Base-by-base conservation (phyloP, 2,329 filamentous ascomycete species). In the Exserohilum turcica region DNA sequence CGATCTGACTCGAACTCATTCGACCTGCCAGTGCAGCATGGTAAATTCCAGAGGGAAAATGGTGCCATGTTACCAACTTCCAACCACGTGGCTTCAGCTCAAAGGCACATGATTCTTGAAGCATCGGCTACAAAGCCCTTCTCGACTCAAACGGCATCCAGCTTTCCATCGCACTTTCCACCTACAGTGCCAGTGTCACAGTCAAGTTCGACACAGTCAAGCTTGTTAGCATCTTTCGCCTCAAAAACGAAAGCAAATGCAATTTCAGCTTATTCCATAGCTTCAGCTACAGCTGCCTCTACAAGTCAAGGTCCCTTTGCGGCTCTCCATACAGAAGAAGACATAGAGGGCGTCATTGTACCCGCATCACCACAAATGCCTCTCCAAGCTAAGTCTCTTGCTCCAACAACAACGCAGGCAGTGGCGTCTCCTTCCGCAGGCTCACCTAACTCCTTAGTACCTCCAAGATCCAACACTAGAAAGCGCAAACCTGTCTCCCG, bases 1-100 rank as follows among this genome's bases (percentile, higher is more conserved):
- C 61, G 65, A 36, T 59, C 48, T 19, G 56, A 52, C 24, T 39
- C 42, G 6, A 43, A 15, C 13, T 32, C 43, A 28, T 13, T 16
- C 18, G 19, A 15, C 8, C 9, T 19, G 6, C 27, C 13, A 5
- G 13, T 35, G 5, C 5, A 6, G 7, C 15, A 35, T 7, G 16
- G 9, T 24, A 7, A 24, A 4, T 24, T 24, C 7, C 21, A 5
- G 21, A 24, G 21, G 7, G 21, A 24, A 5, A 24, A 7, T 24
- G 7, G 21, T 7, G 7, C 21, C 21, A 7, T 5, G 4, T 24
- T 24, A 4, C 4, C 4, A 24, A 4, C 4, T 24, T 24, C 7
- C 21, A 7, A 24, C 21, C 21, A 24, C n/a, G n/a, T n/a, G n/a
- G n/a, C n/a, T n/a, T n/a, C n/a, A n/a, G n/a, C n/a, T n/a, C n/a